Conservation (phyloP, 306 rosid genomes). For the Vicia villosa region DNA sequence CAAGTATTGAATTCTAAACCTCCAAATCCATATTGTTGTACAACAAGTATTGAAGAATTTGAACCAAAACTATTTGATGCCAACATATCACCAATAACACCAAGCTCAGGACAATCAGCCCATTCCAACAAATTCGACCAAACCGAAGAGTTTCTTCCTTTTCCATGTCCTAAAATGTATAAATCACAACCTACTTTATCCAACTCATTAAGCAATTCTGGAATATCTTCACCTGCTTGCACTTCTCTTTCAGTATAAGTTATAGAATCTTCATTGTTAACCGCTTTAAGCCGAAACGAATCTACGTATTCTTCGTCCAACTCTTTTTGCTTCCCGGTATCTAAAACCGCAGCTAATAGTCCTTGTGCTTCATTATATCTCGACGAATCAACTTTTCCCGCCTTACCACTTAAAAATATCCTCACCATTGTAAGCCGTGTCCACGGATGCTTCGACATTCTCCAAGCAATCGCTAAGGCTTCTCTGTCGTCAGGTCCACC, state of each 20-base stretch:
- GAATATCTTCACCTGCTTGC: constrained; percentile 36
- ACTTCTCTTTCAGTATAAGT: constrained; percentile 35
- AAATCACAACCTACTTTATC: neutral
- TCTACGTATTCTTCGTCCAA: constrained; percentile 44
- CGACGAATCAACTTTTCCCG: neutral
- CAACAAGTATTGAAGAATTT: constrained; percentile 25
- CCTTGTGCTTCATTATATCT: neutral
- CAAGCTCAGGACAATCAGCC: constrained; percentile 22
- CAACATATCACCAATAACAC: constrained; percentile 23
- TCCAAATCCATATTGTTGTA: constrained; percentile 26
- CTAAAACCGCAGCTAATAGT: neutral
- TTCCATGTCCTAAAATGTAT: constrained; percentile 17
- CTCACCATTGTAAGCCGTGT: constrained; percentile 42
- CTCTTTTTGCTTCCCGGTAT: constrained; percentile 24
- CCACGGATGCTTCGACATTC: constrained; percentile 48
- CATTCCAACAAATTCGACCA: neutral
- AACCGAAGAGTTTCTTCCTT: constrained; percentile 7
- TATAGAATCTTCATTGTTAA: constrained; percentile 21
- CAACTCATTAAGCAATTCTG: neutral
- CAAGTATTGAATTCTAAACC: neutral
- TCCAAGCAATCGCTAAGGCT: constrained; percentile 60
- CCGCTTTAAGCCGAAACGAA: constrained; percentile 36
- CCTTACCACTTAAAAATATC: constrained; percentile 34
- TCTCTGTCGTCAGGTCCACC: constrained; percentile 64
- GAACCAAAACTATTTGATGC: constrained; percentile 29